phyloP scores from a whole-genome alignment of 2,329 filamentous ascomycete species.

The Achaetomium macrosporum region DNA sequence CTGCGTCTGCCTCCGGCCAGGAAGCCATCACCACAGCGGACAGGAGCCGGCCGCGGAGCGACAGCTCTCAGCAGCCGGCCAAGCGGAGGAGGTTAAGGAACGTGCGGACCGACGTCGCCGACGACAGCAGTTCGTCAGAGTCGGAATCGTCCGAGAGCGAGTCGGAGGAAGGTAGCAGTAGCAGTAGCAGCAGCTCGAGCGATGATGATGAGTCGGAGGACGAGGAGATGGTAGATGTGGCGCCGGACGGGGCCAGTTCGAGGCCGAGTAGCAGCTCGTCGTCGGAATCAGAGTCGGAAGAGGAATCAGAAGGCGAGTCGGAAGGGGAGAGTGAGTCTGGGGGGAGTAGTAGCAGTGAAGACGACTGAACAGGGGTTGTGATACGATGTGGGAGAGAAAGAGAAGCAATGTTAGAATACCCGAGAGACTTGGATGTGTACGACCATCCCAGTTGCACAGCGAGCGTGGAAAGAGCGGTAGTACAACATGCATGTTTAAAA shows the following conservation, averaged over 20 bases:
- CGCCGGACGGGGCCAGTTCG: constrained; percentile 11
- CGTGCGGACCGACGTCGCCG: constrained; percentile 41
- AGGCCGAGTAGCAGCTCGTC: constrained; percentile 26
- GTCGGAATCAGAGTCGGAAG: constrained; percentile 20
- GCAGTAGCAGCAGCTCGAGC: constrained; percentile 24
- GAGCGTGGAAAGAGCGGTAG: too few species aligned
- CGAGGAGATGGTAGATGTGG: constrained; percentile 24
- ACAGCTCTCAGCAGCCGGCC: constrained; percentile 37
- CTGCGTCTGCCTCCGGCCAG: constrained; percentile 17
- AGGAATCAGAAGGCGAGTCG: constrained; percentile 15
- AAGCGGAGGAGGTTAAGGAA: constrained; percentile 49
- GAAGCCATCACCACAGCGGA: neutral
- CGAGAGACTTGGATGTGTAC: neutral
- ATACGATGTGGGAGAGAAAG: neutral
- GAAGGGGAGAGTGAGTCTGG: constrained; percentile 16
- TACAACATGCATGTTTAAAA: neutral
- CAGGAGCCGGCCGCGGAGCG: constrained; percentile 32
- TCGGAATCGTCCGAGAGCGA: constrained; percentile 30
- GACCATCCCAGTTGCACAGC: neutral
- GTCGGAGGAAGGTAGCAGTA: too few species aligned
- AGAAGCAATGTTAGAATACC: neutral
- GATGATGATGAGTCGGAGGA: constrained; percentile 24
- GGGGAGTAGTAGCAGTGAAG: constrained; percentile 22
- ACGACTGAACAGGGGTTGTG: constrained; percentile 8
- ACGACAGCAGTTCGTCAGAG: constrained; percentile 36